Conservation (phyloP, 352 stramenopile species). For the Pythium phragmitis region DNA sequence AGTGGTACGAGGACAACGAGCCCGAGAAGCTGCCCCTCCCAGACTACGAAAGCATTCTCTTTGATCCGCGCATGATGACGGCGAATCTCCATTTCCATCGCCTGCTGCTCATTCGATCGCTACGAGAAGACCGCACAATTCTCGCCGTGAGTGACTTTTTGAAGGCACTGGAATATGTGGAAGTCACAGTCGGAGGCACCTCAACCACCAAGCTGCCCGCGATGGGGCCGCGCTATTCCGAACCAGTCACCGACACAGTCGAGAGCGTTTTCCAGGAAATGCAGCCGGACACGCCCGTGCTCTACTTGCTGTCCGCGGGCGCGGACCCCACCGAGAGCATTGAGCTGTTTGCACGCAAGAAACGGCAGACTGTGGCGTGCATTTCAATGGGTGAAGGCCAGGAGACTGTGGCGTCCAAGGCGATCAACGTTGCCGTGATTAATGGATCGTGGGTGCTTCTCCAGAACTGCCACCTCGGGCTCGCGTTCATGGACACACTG, state of each 20-base stretch:
- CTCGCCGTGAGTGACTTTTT: constrained; percentile 69
- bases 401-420: constrained; percentile 52
- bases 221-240: constrained; percentile 59
- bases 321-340: constrained; percentile 75
- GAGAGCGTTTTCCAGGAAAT: constrained; percentile 73
- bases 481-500: constrained; percentile 66
- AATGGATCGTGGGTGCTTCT: constrained; percentile 81
- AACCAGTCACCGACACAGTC: constrained; percentile 68
- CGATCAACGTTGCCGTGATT: constrained; percentile 55
- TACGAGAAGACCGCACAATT: constrained; percentile 78
- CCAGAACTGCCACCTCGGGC: constrained; percentile 75
- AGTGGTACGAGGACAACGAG: constrained; percentile 84
- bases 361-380: constrained; percentile 57
- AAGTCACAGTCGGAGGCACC: constrained; percentile 32
- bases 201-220: constrained; percentile 48
- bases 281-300: constrained; percentile 54
- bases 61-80: constrained; percentile 59
- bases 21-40: constrained; percentile 57
- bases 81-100: constrained; percentile 70
- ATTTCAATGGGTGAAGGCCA: constrained; percentile 85
- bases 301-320: constrained; percentile 73
- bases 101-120: constrained; percentile 59
- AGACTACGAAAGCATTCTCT: constrained; percentile 69
- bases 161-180: constrained; percentile 56
- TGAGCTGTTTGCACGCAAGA: constrained; percentile 65